phyloP scores from a whole-genome alignment of 139 green algal genomes.

The Coelastrella sp. region DNA sequence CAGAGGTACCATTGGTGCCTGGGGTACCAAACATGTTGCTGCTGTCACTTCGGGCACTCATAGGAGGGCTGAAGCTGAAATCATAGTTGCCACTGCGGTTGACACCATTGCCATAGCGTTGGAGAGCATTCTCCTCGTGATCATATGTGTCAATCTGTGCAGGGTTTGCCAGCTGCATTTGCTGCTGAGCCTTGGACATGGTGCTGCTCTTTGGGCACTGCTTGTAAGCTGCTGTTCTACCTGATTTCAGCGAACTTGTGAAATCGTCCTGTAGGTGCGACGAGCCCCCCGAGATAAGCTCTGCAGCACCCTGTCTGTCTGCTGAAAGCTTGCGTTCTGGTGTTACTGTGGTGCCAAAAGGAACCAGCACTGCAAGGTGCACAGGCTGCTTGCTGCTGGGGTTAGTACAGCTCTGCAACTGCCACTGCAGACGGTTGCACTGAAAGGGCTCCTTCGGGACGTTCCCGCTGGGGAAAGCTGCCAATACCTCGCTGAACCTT shows the following conservation, averaged over 20 bases:
- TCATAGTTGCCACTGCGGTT: background rate
- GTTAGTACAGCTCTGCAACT: conserved; percentile 4
- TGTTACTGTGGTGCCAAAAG: background rate
- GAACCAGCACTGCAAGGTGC: conserved; percentile 20
- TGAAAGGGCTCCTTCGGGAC: conserved; percentile 26
- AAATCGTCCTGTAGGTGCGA: background rate
- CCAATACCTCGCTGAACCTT: conserved; percentile 16
- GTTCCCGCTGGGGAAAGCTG: conserved; percentile 22
- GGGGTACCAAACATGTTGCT: background rate
- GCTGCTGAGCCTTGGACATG: background rate
- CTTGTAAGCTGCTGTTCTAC: background rate
- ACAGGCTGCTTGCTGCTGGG: conserved; percentile 17
- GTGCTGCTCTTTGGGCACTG: background rate
- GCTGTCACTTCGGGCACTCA: background rate
- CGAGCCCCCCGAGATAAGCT: background rate
- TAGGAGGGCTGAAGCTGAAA: background rate
- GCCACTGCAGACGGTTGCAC: conserved; percentile 17
- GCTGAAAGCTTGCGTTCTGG: background rate
- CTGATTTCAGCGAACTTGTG: background rate
- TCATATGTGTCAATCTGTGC: no score
- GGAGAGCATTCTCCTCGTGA: background rate
- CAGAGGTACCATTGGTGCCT: background rate
- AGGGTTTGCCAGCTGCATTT: conserved; percentile 17
- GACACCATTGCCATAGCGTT: background rate
- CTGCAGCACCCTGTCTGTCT: background rate